Base-by-base conservation (phyloP, 164 flowering plant genomes). In the Hamamelis virginiana region DNA sequence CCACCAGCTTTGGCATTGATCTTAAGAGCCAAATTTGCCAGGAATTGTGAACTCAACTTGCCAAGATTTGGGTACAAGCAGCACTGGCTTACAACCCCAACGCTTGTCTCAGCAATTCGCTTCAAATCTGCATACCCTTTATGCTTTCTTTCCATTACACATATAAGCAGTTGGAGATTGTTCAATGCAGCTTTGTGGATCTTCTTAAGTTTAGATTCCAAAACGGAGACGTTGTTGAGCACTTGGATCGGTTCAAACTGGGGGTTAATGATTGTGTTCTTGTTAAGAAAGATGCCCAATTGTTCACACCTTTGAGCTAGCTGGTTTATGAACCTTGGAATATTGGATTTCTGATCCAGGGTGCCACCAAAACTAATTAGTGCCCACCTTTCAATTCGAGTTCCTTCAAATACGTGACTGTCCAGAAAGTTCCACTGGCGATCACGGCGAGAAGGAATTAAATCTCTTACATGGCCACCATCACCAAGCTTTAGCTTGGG, bases 1-100 rank as follows among this genome's bases (percentile, higher is more conserved):
- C 98, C 98, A 0, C 98, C 98, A 56, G 87, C 84, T 77, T 94
- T 94, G 71, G 97, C 97, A 81, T 94, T 94, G 70, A 94, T 94
- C 80, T 94, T 94, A 27, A 94, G 85, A 63, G 97, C 92, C 69
- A 94, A 69, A 72, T 94, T 94, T 45, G 97, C 92, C 22, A 94
- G 78, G 71, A 92, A 94, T 62, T 94, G 98, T 8, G 94, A 86
- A 48, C 79, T 80, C 69, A 78, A 63, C 77, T 83, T 91, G 60
- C 66, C 47, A 23, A 92, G 83, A 72, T 94, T 94, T 21, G 81
- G 60, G 66, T 86, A 89, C 69, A 94, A 74, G 80, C 98, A 94
- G 70, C 98, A 94, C 67, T 94, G 98, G 74, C 80, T 94, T 5
- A 94, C 76, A 50, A 92, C 82, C 4, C 98, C 98, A 22, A 92